Percentiles rank a stretch among this genome's conserved stretches.
These are phyloP conservation scores for Austroboletus eburneus DNA, from an alignment of 768 basidiomycete genomes.

Conservation along the genomic window DNA sequence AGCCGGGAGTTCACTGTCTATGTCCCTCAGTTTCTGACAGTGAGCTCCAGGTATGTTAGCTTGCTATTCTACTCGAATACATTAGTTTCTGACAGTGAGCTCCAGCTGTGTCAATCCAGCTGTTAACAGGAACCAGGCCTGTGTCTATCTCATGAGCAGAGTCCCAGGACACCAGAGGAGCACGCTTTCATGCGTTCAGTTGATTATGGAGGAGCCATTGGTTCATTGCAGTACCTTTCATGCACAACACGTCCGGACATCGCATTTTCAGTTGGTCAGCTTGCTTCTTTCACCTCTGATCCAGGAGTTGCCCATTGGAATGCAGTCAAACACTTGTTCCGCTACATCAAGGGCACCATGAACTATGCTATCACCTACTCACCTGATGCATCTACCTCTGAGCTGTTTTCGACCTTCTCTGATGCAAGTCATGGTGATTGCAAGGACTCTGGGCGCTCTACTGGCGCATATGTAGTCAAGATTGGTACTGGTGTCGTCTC, in stretches of 20 bases:
- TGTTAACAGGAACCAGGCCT: constrained; percentile 1
- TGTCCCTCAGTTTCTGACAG: too few species aligned
- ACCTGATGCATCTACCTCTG: neutral
- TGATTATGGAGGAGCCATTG: constrained; percentile 12
- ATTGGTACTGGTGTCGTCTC: too few species aligned
- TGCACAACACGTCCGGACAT: constrained; percentile 21
- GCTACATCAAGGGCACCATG: constrained; percentile 4
- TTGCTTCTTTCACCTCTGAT: constrained; percentile 7
- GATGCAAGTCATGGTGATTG: neutral
- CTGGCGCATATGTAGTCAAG: neutral
- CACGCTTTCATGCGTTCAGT: constrained; percentile 3
- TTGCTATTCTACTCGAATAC: too few species aligned
- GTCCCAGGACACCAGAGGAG: neutral
- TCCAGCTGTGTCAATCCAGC: too few species aligned
- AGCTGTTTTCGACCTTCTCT: neutral
- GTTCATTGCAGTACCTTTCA: constrained; percentile 12
- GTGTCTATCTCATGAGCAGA: neutral
- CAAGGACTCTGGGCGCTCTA: neutral
- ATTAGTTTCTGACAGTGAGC: too few species aligned
- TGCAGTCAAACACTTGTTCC: constrained; percentile 3
- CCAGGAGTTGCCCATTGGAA: constrained; percentile 23
- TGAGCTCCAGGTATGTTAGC: too few species aligned
- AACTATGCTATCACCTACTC: neutral
- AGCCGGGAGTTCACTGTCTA: too few species aligned
- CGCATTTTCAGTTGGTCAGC: constrained; percentile 14